phyloP scores from a whole-genome alignment of 2,329 filamentous ascomycete species.

The Nothomitra cinnamomea region DNA sequence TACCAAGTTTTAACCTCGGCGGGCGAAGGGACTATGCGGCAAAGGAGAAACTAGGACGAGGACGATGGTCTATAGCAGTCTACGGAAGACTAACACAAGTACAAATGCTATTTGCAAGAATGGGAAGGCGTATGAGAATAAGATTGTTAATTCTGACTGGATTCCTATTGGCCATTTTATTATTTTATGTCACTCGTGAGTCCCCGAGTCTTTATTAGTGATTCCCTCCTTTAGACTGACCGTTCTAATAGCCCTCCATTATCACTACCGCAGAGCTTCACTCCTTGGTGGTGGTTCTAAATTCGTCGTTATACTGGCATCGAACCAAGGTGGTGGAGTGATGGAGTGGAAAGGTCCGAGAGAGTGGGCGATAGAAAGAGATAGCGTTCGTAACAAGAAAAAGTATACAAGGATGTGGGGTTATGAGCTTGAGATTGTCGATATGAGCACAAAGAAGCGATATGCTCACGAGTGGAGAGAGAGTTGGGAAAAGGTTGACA shows the following conservation, averaged over 20 bases:
- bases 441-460: constrained; percentile 97
- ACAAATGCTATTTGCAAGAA: constrained; percentile 24
- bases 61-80: constrained; percentile 32
- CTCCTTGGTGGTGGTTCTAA: constrained; percentile 73
- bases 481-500: constrained; percentile 98
- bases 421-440: constrained; percentile 88
- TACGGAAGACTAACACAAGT: constrained; percentile 9
- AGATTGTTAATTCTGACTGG: constrained; percentile 41
- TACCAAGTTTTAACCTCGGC: constrained; percentile 52
- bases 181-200: constrained; percentile 63
- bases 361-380: constrained; percentile 95
- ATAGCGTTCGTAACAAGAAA: constrained; percentile 90
- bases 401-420: constrained; percentile 79
- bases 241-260: constrained; percentile 35
- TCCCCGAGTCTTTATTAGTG: constrained; percentile 14
- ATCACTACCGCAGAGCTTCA: constrained; percentile 51
- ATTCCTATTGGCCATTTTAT: constrained; percentile 41
- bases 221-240: not conserved
- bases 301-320: constrained; percentile 81
- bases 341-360: constrained; percentile 98
- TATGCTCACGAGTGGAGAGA: constrained; percentile 99
- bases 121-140: constrained; percentile 49
- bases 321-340: constrained; percentile 88
- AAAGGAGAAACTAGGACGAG: constrained; percentile 58
- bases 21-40: constrained; percentile 40